Conservation (phyloP, 306 rosid species). For the Fagus crenata region DNA sequence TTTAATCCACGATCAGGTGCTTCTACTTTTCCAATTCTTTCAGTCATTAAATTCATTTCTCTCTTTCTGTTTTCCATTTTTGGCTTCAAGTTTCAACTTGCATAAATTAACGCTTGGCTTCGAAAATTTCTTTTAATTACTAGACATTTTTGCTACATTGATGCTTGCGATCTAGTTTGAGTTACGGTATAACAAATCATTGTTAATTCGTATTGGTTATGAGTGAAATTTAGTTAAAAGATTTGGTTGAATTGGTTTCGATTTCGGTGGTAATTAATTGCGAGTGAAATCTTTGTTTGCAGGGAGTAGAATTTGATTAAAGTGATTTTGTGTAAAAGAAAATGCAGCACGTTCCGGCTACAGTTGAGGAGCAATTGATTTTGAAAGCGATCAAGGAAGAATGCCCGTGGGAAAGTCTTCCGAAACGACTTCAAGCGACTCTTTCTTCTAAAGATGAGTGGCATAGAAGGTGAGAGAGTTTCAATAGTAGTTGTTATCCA, state of each 20-base stretch:
- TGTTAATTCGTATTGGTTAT: not conserved
- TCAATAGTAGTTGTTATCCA: too few relatives aligned
- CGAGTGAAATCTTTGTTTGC: not conserved
- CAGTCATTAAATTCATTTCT: not conserved
- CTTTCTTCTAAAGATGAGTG: conserved; percentile 85
- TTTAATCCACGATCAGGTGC: conserved; percentile 25
- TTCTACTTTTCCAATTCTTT: not conserved
- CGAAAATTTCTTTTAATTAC: too few relatives aligned
- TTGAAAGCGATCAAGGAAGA: conserved; percentile 79
- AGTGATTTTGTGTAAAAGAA: conserved; percentile 31
- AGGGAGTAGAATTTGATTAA: conserved; percentile 23
- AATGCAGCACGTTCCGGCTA: conserved; percentile 65
- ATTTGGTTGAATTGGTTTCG: conserved; percentile 6
- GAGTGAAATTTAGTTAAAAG: not conserved
- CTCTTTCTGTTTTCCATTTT: not conserved
- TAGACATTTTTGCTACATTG: not conserved
- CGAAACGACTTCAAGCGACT: conserved; percentile 69
- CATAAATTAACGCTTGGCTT: too few relatives aligned
- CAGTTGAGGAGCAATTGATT: conserved; percentile 67
- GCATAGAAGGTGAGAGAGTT: conserved; percentile 61
- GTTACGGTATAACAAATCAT: not conserved
- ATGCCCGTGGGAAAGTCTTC: conserved; percentile 80
- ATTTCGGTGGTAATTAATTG: not conserved
- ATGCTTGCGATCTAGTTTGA: not conserved
- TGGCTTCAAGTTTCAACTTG: too few relatives aligned